phyloP scores from a whole-genome alignment of 2,329 filamentous ascomycete genomes.

The Fusarium musae region DNA sequence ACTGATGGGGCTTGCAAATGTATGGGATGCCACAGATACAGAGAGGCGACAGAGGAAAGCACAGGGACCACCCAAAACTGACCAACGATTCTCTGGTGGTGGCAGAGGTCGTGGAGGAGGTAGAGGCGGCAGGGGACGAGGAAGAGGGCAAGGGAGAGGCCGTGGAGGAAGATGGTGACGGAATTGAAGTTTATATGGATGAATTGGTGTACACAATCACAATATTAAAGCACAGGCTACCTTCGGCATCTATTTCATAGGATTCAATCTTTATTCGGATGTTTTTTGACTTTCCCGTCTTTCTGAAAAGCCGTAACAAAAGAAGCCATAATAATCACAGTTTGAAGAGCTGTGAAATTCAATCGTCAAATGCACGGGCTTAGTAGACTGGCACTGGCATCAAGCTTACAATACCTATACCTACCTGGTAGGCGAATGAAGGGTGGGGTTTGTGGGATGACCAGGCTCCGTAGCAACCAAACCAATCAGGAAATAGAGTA shows the following conservation, averaged over 20 bases:
- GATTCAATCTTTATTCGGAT: neutral
- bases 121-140: conserved; percentile 47
- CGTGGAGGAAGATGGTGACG: conserved; percentile 37
- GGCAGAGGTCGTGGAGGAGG: conserved; percentile 51
- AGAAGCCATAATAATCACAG: neutral
- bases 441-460: conserved; percentile 38
- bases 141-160: conserved; percentile 42
- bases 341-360: neutral
- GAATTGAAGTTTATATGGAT: neutral
- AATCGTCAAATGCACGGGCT: neutral
- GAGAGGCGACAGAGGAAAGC: conserved; percentile 70
- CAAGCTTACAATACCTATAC: neutral
- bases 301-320: neutral
- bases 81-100: conserved; percentile 50
- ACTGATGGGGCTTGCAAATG: conserved; percentile 79
- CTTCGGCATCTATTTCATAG: neutral
- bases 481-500: conserved; percentile 48
- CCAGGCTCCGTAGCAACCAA: conserved; percentile 46
- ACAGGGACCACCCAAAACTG: conserved; percentile 64
- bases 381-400: neutral
- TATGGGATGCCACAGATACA: conserved; percentile 77
- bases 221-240: neutral
- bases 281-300: too few species aligned
- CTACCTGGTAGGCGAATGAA: conserved; percentile 9
- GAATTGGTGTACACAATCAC: neutral